Evolutionary conservation across 305 asterid species (phyloP).

Genomic region (Solanum aculeatissimum): DNA sequence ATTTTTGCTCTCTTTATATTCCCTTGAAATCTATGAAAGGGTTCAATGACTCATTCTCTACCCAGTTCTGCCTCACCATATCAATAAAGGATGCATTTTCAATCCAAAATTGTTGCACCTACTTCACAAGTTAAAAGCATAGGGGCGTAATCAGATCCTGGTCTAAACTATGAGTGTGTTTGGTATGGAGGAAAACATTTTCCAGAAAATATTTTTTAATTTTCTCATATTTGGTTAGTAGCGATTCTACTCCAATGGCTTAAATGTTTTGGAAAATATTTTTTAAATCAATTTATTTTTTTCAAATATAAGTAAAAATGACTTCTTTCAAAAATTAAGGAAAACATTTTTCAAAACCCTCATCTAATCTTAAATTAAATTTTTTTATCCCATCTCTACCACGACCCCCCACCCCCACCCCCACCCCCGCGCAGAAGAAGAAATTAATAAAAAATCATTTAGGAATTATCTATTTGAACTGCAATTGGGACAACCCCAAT

Average conservation of each 20-base stretch:
- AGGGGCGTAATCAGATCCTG: background rate
- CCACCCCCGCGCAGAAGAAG: too few species aligned
- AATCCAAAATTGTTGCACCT: background rate
- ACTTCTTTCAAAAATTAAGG: background rate
- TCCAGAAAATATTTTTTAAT: too few species aligned
- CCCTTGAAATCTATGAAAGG: background rate
- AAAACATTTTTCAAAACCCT: too few species aligned
- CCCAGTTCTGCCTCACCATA: background rate
- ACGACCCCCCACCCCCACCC: background rate
- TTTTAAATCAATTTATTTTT: too few species aligned
- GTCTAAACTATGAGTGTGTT: background rate
- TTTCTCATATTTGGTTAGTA: too few species aligned
- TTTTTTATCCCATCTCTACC: background rate
- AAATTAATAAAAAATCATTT: too few species aligned
- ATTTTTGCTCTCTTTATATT: too few species aligned
- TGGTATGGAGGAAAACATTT: too few species aligned
- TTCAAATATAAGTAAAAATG: too few species aligned
- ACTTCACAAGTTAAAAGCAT: background rate
- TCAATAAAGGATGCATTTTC: background rate
- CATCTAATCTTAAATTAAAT: too few species aligned
- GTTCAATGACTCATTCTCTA: background rate
- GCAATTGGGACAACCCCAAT: background rate
- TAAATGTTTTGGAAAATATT: too few species aligned
- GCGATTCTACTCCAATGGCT: too few species aligned
- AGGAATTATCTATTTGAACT: background rate